Evolutionary conservation across 1,284 basidiomycete species (phyloP), one percentile per base, ranked within the genome.

Genomic region (Sporisorium reilianum): DNA sequence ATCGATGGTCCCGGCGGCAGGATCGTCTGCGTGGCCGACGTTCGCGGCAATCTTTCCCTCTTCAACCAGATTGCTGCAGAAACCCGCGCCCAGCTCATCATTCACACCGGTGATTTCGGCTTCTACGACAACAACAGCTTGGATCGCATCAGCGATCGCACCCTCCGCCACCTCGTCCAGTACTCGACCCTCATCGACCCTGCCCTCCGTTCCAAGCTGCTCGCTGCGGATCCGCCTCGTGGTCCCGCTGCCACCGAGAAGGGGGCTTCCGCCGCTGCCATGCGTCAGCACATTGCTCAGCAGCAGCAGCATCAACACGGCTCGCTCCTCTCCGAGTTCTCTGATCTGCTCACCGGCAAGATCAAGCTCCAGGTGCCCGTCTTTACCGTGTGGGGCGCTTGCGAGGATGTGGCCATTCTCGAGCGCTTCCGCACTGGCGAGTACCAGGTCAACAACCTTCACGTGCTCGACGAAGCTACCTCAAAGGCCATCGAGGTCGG

Each of bases 61-160:
- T 89, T 99, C 82, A 98, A 97, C 86, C 90, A 93, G 83, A 90
- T 97, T 64, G 95, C 95, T 34, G 88, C 91, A 55, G 94, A 97
- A 80, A 94, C 94, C n/a, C 90, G 91, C 66, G 96, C 95, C 22
- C 61, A 80, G 38, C 82, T 79, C 49, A 92, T 99, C 85, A 93
- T 99, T 72, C 96, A 99, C 86, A 97, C 95, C 0, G 97, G 97
- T 61, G 97, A 99, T 88, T 99, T 99, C 90, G 97, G 97, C 63
- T 97, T 99, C 86, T 97, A 97, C 86, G 94, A 95, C 85, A 87
- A 89, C 22, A 89, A 89, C 66, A 94, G 92, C 84, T 87, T 97
- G 57, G 92, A 92, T 41, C 89, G 93, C 74, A 96, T 98, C 87
- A 93, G 92, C 82, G 95, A 97, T 88, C 90, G 93, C 50, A 86